Base-by-base conservation (phyloP, 306 rosid species). In the Casuarina glauca region DNA sequence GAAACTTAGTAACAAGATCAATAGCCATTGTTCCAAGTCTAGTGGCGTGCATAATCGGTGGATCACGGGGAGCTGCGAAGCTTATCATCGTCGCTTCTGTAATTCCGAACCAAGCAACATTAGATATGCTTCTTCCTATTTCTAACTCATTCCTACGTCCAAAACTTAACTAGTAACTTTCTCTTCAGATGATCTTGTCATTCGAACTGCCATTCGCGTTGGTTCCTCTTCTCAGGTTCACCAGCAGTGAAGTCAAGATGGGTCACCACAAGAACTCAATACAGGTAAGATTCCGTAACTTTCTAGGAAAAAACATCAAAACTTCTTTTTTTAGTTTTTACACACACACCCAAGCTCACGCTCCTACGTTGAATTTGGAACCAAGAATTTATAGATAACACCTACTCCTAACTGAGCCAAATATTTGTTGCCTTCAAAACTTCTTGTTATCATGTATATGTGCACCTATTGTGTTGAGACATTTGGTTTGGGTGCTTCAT, bases 141-240 rank as follows among this genome's bases (percentile, higher is more conserved):
- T 39, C 17, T 16, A 39, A 38, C 7, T 13, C 42, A 6, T 41
- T 6, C 0, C 4, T 41, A 39, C 45, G 13, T 41, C 76, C 16
- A 1, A 74, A 73, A 55, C 41, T 43, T 41, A 17, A 10, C 38
- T 41, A 50, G 5, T n/a, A 3, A n/a, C 26, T 32, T 32, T 51
- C 4, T 62, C 44, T 72, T 32, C 55, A 74, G 78, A 44, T 74
- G 78, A 46, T 74, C 38, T 48, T 74, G 6, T 42, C 70, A 60
- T 74, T 74, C 15, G 78, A 9, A 16, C 69, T 74, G 9, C 78
- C 78, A 60, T 74, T 74, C 45, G 78, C 69, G 4, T 42, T 74
- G 69, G 43, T 74, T 60, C 78, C 78, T 55, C 78, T 74, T 54
- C 78, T 74, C 54, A 60, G 35, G 70, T 74, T 74, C 54, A 74